These are phyloP conservation scores for Trifolium fragiferum DNA, from an alignment of 306 rosid species.

Conservation along the genomic window DNA sequence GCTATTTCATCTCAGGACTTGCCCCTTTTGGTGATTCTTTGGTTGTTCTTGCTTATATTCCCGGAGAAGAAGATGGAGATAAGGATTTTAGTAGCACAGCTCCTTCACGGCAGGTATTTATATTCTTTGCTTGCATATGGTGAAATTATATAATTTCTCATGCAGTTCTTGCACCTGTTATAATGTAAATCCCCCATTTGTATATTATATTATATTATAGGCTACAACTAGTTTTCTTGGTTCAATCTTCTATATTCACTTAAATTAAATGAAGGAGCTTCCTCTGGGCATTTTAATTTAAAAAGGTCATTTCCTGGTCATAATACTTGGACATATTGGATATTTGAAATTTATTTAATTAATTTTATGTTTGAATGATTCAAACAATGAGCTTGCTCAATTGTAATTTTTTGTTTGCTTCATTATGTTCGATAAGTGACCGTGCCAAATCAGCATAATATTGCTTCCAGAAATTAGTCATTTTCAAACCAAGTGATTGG, in stretches of 20 bases:
- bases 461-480: conserved; percentile 32
- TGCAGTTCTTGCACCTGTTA: conserved; percentile 16
- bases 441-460: conserved; percentile 25
- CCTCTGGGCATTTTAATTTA: conserved; percentile 23
- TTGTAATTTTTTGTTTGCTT: conserved; percentile 30
- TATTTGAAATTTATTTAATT: background rate
- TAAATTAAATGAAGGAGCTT: conserved; percentile 16
- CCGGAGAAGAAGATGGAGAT: conserved; percentile 84
- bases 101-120: conserved; percentile 82
- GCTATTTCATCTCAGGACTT: conserved; percentile 89
- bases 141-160: conserved; percentile 31
- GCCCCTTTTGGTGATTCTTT: conserved; percentile 95
- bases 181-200: background rate
- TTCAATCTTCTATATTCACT: conserved; percentile 19
- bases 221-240: conserved; percentile 27
- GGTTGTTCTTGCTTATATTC: conserved; percentile 95
- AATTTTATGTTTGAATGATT: conserved; percentile 21
- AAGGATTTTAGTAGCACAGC: conserved; percentile 80
- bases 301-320: conserved; percentile 20
- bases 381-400: conserved; percentile 22
- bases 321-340: conserved; percentile 10
- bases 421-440: conserved; percentile 31
- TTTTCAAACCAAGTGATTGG: background rate
- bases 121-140: conserved; percentile 37
- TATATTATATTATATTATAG: background rate